Base-by-base conservation (phyloP, 2,329 filamentous ascomycete species). In the Fusarium foetens region DNA sequence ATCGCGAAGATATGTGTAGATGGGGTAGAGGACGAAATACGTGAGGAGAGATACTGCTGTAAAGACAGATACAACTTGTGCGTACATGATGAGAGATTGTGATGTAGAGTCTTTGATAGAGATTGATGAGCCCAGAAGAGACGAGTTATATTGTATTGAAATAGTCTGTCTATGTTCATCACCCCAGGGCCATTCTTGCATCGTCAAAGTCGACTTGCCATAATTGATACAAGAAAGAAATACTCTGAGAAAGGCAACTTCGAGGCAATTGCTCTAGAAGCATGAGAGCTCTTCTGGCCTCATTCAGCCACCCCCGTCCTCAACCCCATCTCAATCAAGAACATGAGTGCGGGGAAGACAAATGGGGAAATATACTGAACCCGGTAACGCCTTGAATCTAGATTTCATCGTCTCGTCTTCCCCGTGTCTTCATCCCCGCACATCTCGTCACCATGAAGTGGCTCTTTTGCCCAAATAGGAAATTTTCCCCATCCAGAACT, bases 1-100 rank as follows among this genome's bases (percentile, higher is more conserved):
- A 92, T 84, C 74, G 16, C 33, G 58, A 16, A 74, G 51, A 33
- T 76, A 76, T 13, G 38, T 54, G 2, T 73, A 27, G n/a, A 73
- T 31, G 4, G 69, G 74, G 4, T 62, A 67, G 33, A 76, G 8
- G 17, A 76, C 42, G 35, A 76, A 72, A n/a, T 70, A 75, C 14
- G 17, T 23, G 27, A 74, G 33, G 3, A 74, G 13, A 2, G 55
- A 65, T 11, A 35, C n/a, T n/a, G 46, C 55, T n/a, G 73, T 54
- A 8, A 60, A 55, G 8, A 54, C 25, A 25, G 58, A 57, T 13
- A 74, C 57, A 36, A 66, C 49, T 61, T 68, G 60, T 49, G 70
- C 70, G 58, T 75, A 75, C 73, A 75, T 75, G 48, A 27, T 74
- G 68, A 36, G 11, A 31, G 29, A n/a, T 49, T 43, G 29, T 33